These are phyloP conservation scores for Podosphaera xanthii DNA, from an alignment of 2,329 filamentous ascomycete species.

Conservation along the genomic window DNA sequence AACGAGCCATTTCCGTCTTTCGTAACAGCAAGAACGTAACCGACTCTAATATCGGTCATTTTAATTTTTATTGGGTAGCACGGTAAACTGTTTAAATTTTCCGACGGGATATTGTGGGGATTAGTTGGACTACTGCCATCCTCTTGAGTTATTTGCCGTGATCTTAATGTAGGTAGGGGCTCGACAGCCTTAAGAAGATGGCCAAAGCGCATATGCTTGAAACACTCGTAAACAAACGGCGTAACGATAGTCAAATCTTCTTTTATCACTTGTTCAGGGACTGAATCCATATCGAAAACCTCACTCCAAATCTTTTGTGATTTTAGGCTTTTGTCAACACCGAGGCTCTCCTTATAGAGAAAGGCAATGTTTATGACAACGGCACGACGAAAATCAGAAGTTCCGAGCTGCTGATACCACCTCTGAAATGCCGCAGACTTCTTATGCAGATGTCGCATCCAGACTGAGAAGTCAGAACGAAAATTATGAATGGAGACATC, in stretches of 20 bases:
- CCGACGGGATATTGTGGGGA: background rate
- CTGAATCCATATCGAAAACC: slow-evolving; percentile 12
- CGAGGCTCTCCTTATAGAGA: slow-evolving; percentile 39
- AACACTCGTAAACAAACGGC: slow-evolving; percentile 40
- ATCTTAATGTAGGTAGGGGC: slow-evolving; percentile 12
- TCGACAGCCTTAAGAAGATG: slow-evolving; percentile 22
- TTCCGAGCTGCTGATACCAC: slow-evolving; percentile 31
- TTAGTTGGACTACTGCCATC: slow-evolving; percentile 1
- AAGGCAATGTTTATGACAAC: slow-evolving; percentile 38
- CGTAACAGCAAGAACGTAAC: slow-evolving; percentile 26
- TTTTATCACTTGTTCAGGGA: slow-evolving; percentile 12
- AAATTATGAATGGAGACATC: slow-evolving; percentile 33
- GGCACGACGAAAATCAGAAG: slow-evolving; percentile 38
- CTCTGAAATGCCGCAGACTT: slow-evolving; percentile 20
- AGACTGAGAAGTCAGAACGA: slow-evolving; percentile 28
- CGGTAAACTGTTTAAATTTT: too few species aligned
- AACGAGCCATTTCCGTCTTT: slow-evolving; percentile 23
- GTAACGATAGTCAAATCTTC: slow-evolving; percentile 39
- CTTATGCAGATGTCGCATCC: slow-evolving; percentile 27
- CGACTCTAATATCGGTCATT: slow-evolving; percentile 17
- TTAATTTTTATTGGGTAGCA: too few species aligned
- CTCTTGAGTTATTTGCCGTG: slow-evolving; percentile 9
- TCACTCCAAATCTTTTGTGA: slow-evolving; percentile 19
- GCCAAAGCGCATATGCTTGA: slow-evolving; percentile 38
- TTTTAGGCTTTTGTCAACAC: slow-evolving; percentile 15